Conservation (phyloP, 805 yeast genomes). For the Phaffomyces antillensis region DNA sequence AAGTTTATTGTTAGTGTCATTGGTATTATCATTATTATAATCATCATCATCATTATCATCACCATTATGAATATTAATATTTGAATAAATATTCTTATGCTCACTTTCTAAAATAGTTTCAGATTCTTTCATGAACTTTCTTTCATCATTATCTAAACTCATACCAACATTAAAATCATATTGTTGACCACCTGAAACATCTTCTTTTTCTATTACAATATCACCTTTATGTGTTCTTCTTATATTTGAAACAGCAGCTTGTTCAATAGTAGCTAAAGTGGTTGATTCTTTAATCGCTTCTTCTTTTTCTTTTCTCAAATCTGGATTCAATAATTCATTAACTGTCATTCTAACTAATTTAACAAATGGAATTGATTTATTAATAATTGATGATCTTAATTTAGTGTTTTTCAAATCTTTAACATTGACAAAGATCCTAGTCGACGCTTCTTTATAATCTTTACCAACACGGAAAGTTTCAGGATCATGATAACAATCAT, state of each 20-base stretch:
- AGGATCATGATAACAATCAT: slow-evolving; percentile 28
- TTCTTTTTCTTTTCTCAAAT: slow-evolving; percentile 61
- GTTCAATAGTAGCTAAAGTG: slow-evolving; percentile 58
- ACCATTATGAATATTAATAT: slow-evolving; percentile 10
- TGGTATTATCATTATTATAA: slow-evolving; percentile 20
- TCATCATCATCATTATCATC: slow-evolving; percentile 9
- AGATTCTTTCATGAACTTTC: slow-evolving; percentile 12
- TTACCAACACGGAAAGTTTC: slow-evolving; percentile 17
- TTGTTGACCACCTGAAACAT: slow-evolving; percentile 11
- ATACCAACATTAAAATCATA: slow-evolving; percentile 26
- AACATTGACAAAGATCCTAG: slow-evolving; percentile 57
- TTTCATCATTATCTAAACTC: slow-evolving; percentile 18
- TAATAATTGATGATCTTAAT: slow-evolving; percentile 52
- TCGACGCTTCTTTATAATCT: slow-evolving; percentile 58
- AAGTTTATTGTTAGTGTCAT: slow-evolving; percentile 14
- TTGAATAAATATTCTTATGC: slow-evolving; percentile 8
- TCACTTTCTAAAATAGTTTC: slow-evolving; percentile 10
- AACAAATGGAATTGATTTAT: slow-evolving; percentile 44
- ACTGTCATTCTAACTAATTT: slow-evolving; percentile 59
- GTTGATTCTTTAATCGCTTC: slow-evolving; percentile 64
- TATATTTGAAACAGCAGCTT: slow-evolving; percentile 53
- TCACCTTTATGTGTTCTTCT: slow-evolving; percentile 87
- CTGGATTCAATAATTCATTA: slow-evolving; percentile 75
- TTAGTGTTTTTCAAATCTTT: slow-evolving; percentile 46
- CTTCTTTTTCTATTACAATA: slow-evolving; percentile 59